These are phyloP conservation scores for Arachis monticola DNA, from an alignment of 331 rosid genomes.

Conservation along the genomic window DNA sequence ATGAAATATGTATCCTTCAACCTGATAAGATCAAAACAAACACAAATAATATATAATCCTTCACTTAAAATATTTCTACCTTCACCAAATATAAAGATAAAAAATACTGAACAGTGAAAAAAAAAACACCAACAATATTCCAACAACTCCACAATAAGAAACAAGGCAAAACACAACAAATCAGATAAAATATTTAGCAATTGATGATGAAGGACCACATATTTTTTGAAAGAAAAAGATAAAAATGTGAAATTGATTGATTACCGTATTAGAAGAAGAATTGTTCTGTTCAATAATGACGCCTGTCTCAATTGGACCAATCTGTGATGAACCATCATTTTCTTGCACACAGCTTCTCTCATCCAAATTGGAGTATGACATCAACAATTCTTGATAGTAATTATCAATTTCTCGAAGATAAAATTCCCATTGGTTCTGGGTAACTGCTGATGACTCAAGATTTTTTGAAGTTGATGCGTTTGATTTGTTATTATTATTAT, in stretches of 20 bases:
- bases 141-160: constrained; percentile 44
- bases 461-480: constrained; percentile 45
- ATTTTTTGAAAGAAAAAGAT: background rate
- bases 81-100: background rate
- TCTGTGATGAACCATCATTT: constrained; percentile 38
- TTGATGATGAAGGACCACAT: constrained; percentile 50
- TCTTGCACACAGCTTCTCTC: constrained; percentile 48
- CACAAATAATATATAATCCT: too few species aligned
- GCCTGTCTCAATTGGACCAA: constrained; percentile 55
- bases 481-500: constrained; percentile 4
- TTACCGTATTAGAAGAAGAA: constrained; percentile 54
- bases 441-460: constrained; percentile 47
- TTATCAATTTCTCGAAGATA: constrained; percentile 62
- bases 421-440: constrained; percentile 61
- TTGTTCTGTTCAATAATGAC: constrained; percentile 46
- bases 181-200: constrained; percentile 23
- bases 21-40: background rate
- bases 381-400: constrained; percentile 58
- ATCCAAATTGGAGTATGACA: constrained; percentile 49
- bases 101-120: background rate
- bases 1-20: too few species aligned
- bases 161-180: constrained; percentile 39
- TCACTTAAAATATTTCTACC: too few species aligned
- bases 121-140: background rate
- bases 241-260: constrained; percentile 36